Percentiles rank a stretch among this genome's conserved stretches.
Evolutionary conservation across 2,329 filamentous ascomycete species (phyloP).

Genomic region (Aspergillus ibericus): DNA sequence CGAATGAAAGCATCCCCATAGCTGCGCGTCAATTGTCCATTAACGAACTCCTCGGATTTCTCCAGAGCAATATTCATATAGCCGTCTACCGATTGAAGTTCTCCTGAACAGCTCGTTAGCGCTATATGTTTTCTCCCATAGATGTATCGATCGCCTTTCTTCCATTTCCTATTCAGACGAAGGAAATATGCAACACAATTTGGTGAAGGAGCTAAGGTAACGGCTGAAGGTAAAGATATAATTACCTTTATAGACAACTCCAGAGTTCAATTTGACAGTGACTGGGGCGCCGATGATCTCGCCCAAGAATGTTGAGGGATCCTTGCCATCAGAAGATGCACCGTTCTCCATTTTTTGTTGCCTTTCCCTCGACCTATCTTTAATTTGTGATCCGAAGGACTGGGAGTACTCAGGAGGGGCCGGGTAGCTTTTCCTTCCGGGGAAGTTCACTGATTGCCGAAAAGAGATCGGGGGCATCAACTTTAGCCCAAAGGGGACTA

Average conservation of each 20-base stretch:
- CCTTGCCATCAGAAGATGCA: slow-evolving; percentile 70
- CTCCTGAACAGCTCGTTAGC: slow-evolving; percentile 58
- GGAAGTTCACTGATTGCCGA: background rate
- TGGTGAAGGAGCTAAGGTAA: background rate
- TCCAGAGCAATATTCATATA: slow-evolving; percentile 99
- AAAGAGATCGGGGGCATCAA: background rate
- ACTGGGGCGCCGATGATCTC: slow-evolving; percentile 94
- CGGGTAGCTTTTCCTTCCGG: background rate
- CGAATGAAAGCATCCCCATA: slow-evolving; percentile 95
- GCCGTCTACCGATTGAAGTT: slow-evolving; percentile 93
- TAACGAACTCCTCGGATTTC: slow-evolving; percentile 88
- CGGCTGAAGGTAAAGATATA: slow-evolving; percentile 1
- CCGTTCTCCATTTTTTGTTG: slow-evolving; percentile 70
- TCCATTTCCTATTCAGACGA: background rate
- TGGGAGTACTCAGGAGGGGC: background rate
- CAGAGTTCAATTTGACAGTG: slow-evolving; percentile 97
- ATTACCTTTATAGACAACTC: slow-evolving; percentile 91
- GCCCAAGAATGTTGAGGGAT: slow-evolving; percentile 88
- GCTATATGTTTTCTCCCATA: background rate
- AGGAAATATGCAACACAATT: background rate
- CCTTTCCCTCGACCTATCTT: background rate
- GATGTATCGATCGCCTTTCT: background rate
- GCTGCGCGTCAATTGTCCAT: slow-evolving; percentile 75
- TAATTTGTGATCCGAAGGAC: background rate
- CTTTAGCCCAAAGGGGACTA: background rate